phyloP scores from a whole-genome alignment of 306 rosid species.

The Purshia tridentata region DNA sequence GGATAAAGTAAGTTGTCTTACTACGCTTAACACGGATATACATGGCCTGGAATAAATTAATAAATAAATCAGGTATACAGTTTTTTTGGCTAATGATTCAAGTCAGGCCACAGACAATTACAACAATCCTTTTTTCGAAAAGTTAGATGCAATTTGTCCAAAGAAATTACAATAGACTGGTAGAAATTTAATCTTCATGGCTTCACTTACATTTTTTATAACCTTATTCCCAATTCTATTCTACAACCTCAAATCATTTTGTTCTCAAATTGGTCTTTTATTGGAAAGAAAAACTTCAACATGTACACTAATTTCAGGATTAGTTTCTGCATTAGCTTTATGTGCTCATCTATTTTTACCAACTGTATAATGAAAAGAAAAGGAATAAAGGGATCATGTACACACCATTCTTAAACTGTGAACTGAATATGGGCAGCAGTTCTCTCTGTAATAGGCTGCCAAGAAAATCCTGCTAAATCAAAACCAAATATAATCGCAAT shows the following conservation, averaged over 20 bases:
- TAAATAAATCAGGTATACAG: background rate
- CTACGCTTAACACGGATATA: conserved; percentile 79
- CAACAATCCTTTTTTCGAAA: too few relatives aligned
- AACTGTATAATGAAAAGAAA: background rate
- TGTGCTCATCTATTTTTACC: background rate
- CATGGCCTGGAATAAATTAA: conserved; percentile 51
- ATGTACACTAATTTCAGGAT: background rate
- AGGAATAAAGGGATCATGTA: background rate
- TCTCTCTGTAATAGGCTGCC: background rate
- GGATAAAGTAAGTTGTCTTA: conserved; percentile 89
- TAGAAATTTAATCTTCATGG: background rate
- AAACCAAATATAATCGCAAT: conserved; percentile 1
- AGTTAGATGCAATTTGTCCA: background rate
- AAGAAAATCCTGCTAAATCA: background rate
- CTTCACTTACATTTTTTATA: background rate
- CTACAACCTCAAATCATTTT: background rate
- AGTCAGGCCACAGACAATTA: too few relatives aligned
- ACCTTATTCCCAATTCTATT: background rate
- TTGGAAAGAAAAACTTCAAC: background rate
- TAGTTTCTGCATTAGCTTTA: background rate
- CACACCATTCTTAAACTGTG: conserved; percentile 21
- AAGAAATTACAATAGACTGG: background rate
- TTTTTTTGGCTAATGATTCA: background rate
- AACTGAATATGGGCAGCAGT: background rate
- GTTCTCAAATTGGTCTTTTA: background rate